phyloP scores from a whole-genome alignment of 345 rosid species.

The Viola odorata region DNA sequence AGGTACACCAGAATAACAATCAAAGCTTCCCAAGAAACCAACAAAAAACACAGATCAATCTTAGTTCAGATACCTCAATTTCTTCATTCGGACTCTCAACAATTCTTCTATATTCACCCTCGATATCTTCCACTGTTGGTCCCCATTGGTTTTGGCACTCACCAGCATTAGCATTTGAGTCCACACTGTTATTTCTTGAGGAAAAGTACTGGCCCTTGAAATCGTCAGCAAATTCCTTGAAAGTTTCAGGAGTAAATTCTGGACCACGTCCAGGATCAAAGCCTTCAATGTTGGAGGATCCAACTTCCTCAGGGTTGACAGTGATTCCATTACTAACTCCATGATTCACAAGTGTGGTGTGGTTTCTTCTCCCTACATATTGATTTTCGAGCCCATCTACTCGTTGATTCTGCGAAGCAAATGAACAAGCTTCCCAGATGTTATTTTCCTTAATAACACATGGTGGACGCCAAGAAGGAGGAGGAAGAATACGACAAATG shows the following conservation, averaged over 20 bases:
- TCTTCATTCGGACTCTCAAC: conserved; percentile 47
- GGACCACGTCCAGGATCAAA: conserved; percentile 34
- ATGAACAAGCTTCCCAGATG: conserved; percentile 43
- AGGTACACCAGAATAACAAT: background rate
- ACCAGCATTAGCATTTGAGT: conserved; percentile 15
- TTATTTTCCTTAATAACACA: conserved; percentile 40
- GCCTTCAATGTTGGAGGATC: conserved; percentile 22
- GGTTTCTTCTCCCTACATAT: conserved; percentile 17
- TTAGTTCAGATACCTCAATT: conserved; percentile 43
- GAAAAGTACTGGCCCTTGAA: conserved; percentile 40
- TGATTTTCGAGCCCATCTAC: conserved; percentile 36
- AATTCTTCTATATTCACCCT: conserved; percentile 53
- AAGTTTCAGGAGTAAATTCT: conserved; percentile 39
- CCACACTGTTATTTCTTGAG: conserved; percentile 14
- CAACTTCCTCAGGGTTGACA: conserved; percentile 21
- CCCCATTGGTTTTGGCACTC: conserved; percentile 20
- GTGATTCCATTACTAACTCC: conserved; percentile 15
- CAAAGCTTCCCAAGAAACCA: too few relatives aligned
- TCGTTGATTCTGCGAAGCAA: conserved; percentile 42
- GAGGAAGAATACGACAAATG: conserved; percentile 69
- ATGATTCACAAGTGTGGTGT: conserved; percentile 8
- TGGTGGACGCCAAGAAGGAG: conserved; percentile 66
- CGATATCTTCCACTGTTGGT: conserved; percentile 40
- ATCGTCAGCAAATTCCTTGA: conserved; percentile 47
- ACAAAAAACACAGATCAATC: background rate